These are phyloP conservation scores for Microthlaspi erraticum DNA, from an alignment of 345 rosid genomes.

Conservation along the genomic window DNA sequence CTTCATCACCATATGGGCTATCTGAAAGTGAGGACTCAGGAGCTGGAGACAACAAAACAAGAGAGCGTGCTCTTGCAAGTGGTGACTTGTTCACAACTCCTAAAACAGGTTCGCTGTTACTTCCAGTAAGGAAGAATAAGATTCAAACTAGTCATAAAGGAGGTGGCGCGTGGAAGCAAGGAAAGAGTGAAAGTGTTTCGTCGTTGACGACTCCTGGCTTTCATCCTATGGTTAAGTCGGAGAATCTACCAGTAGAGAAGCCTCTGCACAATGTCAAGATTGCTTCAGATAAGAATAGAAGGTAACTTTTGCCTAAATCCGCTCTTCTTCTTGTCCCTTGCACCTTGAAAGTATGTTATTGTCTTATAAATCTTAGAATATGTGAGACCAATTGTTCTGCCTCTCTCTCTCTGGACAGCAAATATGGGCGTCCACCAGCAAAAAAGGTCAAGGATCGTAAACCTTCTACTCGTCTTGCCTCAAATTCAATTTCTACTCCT, in stretches of 20 bases:
- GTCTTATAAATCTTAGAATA: slow-evolving; percentile 5
- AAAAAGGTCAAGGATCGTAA: slow-evolving; percentile 86
- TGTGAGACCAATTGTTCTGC: slow-evolving; percentile 10
- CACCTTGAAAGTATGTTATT: slow-evolving; percentile 27
- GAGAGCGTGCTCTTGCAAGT: slow-evolving; percentile 62
- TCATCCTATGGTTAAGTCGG: slow-evolving; percentile 66
- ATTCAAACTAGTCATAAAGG: slow-evolving; percentile 62
- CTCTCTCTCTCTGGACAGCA: slow-evolving; percentile 57
- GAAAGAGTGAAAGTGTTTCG: slow-evolving; percentile 70
- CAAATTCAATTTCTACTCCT: slow-evolving; percentile 52
- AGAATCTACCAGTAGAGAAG: slow-evolving; percentile 59
- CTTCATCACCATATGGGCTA: slow-evolving; percentile 68
- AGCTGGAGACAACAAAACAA: slow-evolving; percentile 69
- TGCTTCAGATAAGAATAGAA: slow-evolving; percentile 74
- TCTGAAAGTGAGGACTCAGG: slow-evolving; percentile 92
- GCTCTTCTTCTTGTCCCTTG: slow-evolving; percentile 21
- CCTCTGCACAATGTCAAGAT: slow-evolving; percentile 64
- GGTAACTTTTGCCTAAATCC: slow-evolving; percentile 51
- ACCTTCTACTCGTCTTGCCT: slow-evolving; percentile 59
- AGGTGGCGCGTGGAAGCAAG: slow-evolving; percentile 76
- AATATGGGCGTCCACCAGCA: slow-evolving; percentile 83
- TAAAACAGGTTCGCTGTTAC: slow-evolving; percentile 54
- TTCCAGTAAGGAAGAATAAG: slow-evolving; percentile 66
- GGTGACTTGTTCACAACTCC: slow-evolving; percentile 59
- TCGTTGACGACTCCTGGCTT: slow-evolving; percentile 57